Evolutionary conservation across 2,329 filamentous ascomycete genomes (phyloP).

Genomic region (Alternaria incomplexa): DNA sequence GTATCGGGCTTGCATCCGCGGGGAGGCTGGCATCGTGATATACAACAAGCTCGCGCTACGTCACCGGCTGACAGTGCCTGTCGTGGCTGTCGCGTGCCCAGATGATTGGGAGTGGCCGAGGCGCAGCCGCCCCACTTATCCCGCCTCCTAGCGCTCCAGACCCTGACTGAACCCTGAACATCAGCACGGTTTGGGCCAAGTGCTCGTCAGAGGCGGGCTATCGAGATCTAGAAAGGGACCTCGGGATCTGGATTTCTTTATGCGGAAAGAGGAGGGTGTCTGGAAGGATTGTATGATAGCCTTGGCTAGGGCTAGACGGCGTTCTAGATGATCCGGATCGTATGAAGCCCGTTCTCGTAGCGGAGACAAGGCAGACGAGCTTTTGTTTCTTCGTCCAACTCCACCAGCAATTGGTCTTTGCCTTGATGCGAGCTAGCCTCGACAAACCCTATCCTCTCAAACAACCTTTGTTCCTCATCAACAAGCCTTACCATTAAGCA

Average conservation of each 20-base stretch:
- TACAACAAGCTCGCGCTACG: slow-evolving; percentile 11
- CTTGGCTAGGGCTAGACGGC: not conserved
- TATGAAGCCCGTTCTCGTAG: slow-evolving; percentile 15
- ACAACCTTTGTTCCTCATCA: not conserved
- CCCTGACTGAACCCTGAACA: slow-evolving; percentile 12
- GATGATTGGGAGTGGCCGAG: slow-evolving; percentile 8
- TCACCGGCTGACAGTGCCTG: slow-evolving; percentile 16
- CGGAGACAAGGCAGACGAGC: slow-evolving; percentile 11
- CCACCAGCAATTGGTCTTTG: not conserved
- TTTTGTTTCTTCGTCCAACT: slow-evolving; percentile 12
- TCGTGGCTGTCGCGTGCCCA: slow-evolving; percentile 13
- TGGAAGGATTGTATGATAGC: not conserved
- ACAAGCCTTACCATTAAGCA: not conserved
- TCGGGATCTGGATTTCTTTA: not conserved
- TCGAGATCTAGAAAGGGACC: not conserved
- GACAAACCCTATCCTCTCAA: slow-evolving; percentile 1
- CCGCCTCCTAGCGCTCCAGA: not conserved
- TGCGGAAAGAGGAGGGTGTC: not conserved
- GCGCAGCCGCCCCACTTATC: slow-evolving; percentile 4
- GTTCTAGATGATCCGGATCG: slow-evolving; percentile 14
- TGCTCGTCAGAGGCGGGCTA: slow-evolving; percentile 1
- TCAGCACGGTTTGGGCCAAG: not conserved
- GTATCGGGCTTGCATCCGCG: not conserved
- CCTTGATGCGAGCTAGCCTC: not conserved
- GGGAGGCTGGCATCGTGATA: not conserved